These are phyloP conservation scores for Xylona heveae DNA, from an alignment of 495 filamentous ascomycete species.

Conservation along the genomic window DNA sequence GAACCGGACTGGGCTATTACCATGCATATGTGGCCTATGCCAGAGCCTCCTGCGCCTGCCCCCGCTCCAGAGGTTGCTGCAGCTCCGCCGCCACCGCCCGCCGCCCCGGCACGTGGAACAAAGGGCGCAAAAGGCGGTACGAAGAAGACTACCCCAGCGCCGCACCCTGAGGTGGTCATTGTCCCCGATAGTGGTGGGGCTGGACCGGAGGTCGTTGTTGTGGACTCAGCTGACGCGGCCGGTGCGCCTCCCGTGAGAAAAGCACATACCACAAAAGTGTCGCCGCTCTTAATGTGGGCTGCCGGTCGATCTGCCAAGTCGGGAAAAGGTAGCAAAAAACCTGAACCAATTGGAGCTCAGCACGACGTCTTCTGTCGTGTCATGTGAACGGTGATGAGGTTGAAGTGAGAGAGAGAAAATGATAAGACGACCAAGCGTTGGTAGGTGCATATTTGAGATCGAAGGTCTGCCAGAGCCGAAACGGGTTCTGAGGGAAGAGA, in stretches of 20 bases:
- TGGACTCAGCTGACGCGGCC: constrained; percentile 1
- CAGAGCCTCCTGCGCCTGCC: constrained; percentile 27
- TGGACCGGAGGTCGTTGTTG: constrained; percentile 1
- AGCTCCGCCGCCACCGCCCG: constrained; percentile 4
- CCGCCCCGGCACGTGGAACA: constrained; percentile 1
- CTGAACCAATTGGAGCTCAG: constrained; percentile 4
- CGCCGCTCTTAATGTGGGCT: constrained; percentile 5
- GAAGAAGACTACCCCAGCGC: constrained; percentile 1
- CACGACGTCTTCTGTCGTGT: constrained; percentile 5
- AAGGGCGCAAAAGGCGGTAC: too few relatives aligned
- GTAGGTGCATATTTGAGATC: neutral
- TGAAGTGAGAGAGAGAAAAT: neutral
- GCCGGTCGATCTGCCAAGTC: constrained; percentile 4
- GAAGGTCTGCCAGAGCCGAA: neutral
- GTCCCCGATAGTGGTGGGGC: constrained; percentile 2
- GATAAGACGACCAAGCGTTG: neutral
- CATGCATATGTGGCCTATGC: constrained; percentile 97
- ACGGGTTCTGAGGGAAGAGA: too few relatives aligned
- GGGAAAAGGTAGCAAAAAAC: constrained; percentile 8
- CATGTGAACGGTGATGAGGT: constrained; percentile 2
- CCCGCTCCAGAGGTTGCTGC: constrained; percentile 11
- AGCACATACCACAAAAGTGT: constrained; percentile 2
- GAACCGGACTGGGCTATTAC: constrained; percentile 77
- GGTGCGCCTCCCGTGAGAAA: neutral
- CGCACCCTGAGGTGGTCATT: constrained; percentile 5